phyloP scores from a whole-genome alignment of 805 yeast genomes.

The Ogataea wickerhamii region DNA sequence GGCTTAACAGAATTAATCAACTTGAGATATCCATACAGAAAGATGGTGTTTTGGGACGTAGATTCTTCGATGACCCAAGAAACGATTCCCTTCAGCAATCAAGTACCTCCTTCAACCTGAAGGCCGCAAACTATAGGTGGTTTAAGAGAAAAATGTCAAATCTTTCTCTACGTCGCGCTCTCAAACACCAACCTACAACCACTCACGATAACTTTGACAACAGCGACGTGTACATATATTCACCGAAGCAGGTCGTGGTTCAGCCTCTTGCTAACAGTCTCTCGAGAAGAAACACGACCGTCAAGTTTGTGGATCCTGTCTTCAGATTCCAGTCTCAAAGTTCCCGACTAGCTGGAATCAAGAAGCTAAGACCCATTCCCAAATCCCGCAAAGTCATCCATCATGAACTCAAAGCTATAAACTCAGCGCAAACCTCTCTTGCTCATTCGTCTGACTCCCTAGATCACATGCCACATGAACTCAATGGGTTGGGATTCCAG shows the following conservation, averaged over 20 bases:
- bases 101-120: constrained; percentile 13
- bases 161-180: background rate
- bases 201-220: constrained; percentile 1
- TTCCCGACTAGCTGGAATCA: background rate
- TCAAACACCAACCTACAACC: background rate
- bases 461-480: no score
- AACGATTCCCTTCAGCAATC: background rate
- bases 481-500: background rate
- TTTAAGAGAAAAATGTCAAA: constrained; percentile 17
- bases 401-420: constrained; percentile 1
- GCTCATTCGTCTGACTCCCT: background rate
- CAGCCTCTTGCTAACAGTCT: constrained; percentile 20
- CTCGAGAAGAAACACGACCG: background rate
- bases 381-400: constrained; percentile 3
- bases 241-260: constrained; percentile 40
- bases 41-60: constrained; percentile 71
- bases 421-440: background rate
- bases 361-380: background rate
- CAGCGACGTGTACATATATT: constrained; percentile 40
- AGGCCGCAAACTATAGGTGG: constrained; percentile 6
- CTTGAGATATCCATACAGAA: constrained; percentile 58
- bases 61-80: constrained; percentile 56
- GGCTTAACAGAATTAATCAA: constrained; percentile 65
- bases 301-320: background rate
- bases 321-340: background rate